phyloP scores from a whole-genome alignment of 2,329 filamentous ascomycete species.

The Chrysosporium queenslandicum region DNA sequence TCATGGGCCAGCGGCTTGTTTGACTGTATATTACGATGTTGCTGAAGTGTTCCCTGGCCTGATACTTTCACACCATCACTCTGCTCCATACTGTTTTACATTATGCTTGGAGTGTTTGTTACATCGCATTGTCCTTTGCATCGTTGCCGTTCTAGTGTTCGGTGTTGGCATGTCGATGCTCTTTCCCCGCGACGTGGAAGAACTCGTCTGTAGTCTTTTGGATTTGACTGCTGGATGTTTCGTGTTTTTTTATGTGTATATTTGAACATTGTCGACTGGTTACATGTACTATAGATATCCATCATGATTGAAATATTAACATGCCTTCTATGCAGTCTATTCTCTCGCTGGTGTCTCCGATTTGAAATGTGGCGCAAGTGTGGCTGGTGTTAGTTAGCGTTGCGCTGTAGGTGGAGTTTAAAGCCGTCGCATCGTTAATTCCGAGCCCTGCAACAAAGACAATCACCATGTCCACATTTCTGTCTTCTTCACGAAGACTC shows the following conservation, averaged over 20 bases:
- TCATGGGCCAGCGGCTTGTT: background rate
- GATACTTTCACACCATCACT: background rate
- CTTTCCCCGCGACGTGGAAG: no score
- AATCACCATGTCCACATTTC: background rate
- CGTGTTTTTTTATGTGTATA: no score
- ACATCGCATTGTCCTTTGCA: no score
- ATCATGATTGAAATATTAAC: background rate
- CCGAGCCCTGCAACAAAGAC: background rate
- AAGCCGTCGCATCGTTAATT: background rate
- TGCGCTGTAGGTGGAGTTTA: background rate
- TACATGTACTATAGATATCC: background rate
- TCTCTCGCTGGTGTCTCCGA: background rate
- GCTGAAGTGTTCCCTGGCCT: background rate
- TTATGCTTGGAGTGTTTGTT: background rate
- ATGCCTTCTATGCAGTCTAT: no score
- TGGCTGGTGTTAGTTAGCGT: background rate
- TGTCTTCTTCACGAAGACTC: background rate
- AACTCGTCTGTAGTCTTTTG: no score
- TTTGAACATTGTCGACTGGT: background rate
- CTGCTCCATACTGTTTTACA: background rate
- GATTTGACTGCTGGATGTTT: background rate
- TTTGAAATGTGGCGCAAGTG: background rate
- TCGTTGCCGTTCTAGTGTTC: no score
- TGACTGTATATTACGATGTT: background rate
- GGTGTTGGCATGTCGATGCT: no score